Percentiles rank a stretch among this genome's conserved stretches.
phyloP scores from a whole-genome alignment of 139 green algal species.

The Picochlorum sp. region DNA sequence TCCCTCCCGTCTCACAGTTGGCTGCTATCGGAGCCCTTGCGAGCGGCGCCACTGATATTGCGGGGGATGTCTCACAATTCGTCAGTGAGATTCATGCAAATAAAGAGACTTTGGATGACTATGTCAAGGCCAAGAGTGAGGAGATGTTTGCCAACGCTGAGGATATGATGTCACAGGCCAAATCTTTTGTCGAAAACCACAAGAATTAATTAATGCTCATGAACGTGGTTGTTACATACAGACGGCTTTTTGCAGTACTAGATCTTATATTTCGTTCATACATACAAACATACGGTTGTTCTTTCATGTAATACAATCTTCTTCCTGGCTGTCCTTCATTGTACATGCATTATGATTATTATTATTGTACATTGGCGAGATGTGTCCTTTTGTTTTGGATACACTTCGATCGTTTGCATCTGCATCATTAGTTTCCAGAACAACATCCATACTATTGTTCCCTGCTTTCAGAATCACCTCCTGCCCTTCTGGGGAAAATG shows the following conservation, averaged over 20 bases:
- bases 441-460: background rate
- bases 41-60: background rate
- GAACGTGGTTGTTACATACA: too few relatives aligned
- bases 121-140: background rate
- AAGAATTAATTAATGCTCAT: too few relatives aligned
- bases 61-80: background rate
- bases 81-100: background rate
- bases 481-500: slow-evolving; percentile 4
- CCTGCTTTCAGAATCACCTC: background rate
- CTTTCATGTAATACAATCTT: background rate
- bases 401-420: background rate
- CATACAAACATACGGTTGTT: too few relatives aligned
- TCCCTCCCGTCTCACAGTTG: too few relatives aligned
- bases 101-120: background rate
- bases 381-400: background rate
- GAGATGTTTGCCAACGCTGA: too few relatives aligned
- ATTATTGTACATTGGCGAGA: background rate
- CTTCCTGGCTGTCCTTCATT: background rate
- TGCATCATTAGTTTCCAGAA: background rate
- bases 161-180: too few relatives aligned
- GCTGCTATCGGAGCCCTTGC: background rate
- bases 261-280: too few relatives aligned
- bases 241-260: too few relatives aligned
- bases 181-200: too few relatives aligned
- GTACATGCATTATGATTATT: too few relatives aligned